Evolutionary conservation across 306 rosid genomes (phyloP).

Genomic region (Sophora flavescens): DNA sequence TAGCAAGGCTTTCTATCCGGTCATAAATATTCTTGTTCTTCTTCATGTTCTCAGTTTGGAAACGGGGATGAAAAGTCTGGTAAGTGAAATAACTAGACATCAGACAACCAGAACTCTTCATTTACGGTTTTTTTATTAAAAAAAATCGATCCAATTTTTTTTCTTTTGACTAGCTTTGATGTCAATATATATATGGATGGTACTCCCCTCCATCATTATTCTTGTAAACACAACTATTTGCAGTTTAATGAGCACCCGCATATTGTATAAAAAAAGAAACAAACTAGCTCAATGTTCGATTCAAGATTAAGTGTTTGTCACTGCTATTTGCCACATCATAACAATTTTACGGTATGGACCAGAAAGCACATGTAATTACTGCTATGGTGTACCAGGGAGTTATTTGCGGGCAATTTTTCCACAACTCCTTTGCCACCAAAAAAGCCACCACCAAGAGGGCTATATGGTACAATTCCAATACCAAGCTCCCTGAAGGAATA

Average conservation of each 20-base stretch:
- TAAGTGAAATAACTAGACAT: constrained; percentile 10
- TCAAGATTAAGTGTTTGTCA: not conserved
- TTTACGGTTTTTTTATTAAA: too few species aligned
- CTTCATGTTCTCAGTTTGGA: constrained; percentile 46
- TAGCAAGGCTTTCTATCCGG: constrained; percentile 57
- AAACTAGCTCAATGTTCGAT: not conserved
- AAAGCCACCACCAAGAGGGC: constrained; percentile 87
- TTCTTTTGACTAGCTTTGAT: not conserved
- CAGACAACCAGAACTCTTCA: not conserved
- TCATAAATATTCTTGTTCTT: constrained; percentile 55
- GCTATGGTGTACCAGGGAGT: constrained; percentile 53
- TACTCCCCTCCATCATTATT: too few species aligned
- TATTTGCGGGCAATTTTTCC: constrained; percentile 56
- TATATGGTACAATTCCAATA: constrained; percentile 82
- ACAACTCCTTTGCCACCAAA: constrained; percentile 76
- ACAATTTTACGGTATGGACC: not conserved
- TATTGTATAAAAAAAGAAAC: not conserved
- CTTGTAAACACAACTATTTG: not conserved
- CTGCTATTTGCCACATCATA: not conserved
- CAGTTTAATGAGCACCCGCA: not conserved
- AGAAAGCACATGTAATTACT: not conserved
- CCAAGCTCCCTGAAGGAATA: constrained; percentile 59
- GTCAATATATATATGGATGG: too few species aligned
- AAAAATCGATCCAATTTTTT: too few species aligned
- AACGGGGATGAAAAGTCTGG: constrained; percentile 60